Conservation (phyloP, 2,329 filamentous ascomycete genomes). For the Bipolaris sorokiniana region DNA sequence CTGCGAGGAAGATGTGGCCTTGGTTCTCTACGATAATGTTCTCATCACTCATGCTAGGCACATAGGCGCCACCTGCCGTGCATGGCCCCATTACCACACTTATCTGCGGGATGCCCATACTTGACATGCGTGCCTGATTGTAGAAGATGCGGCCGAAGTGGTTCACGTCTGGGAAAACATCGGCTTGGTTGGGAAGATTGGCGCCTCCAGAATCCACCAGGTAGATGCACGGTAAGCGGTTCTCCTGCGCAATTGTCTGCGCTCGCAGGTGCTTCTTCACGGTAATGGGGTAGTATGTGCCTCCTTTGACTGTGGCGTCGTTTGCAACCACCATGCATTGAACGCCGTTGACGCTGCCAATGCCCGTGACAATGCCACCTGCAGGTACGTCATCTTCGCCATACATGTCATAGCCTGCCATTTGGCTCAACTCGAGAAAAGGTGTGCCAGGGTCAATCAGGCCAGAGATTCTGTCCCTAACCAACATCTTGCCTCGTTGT, state of each 20-base stretch:
- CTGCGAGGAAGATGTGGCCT: constrained; percentile 96
- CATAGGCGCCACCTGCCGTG: constrained; percentile 93
- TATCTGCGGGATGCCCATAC: constrained; percentile 87
- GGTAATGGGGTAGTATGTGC: constrained; percentile 95
- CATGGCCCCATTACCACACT: constrained; percentile 97
- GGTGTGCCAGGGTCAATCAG: constrained; percentile 87
- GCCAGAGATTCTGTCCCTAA: constrained; percentile 84
- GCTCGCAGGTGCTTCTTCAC: constrained; percentile 97
- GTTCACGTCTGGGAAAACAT: constrained; percentile 93
- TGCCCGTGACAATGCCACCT: constrained; percentile 89
- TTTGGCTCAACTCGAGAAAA: constrained; percentile 91
- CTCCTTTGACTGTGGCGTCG: constrained; percentile 96
- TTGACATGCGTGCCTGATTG: constrained; percentile 94
- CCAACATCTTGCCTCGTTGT: constrained; percentile 89
- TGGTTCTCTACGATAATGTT: constrained; percentile 95
- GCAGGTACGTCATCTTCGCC: constrained; percentile 85
- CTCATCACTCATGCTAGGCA: constrained; percentile 97
- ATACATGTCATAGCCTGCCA: constrained; percentile 87
- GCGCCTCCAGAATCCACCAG: constrained; percentile 95
- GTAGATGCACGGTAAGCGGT: constrained; percentile 84
- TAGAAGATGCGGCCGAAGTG: constrained; percentile 98
- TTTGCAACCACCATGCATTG: constrained; percentile 94
- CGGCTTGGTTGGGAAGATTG: constrained; percentile 91
- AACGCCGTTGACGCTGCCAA: constrained; percentile 88
- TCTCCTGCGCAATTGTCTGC: constrained; percentile 88